Percentiles rank a stretch among this genome's conserved stretches.
Conservation (phyloP, 2,329 filamentous ascomycete species). For the Fusarium algeriense region DNA sequence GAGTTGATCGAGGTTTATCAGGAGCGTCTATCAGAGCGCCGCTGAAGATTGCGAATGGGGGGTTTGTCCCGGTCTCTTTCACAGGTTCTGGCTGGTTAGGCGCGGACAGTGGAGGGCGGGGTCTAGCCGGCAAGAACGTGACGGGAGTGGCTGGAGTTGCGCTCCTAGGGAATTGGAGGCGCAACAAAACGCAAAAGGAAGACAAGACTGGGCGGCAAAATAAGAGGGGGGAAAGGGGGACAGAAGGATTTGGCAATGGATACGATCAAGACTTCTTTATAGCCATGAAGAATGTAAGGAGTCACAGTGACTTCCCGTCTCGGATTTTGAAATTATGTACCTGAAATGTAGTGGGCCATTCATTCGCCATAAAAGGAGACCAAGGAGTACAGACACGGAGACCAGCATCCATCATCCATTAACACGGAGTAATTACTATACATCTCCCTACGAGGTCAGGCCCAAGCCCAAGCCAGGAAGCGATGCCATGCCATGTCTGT, state of each 20-base stretch:
- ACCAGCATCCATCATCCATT: conserved; percentile 18
- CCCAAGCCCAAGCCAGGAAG: conserved; percentile 33
- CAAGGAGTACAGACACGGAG: conserved; percentile 10
- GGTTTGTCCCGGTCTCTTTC: conserved; percentile 36
- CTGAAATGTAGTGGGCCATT: conserved; percentile 36
- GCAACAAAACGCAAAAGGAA: conserved; percentile 18
- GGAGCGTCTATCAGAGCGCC: conserved; percentile 32
- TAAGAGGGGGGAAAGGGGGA: conserved; percentile 15
- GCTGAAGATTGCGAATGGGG: conserved; percentile 35
- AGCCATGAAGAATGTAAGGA: conserved; percentile 12
- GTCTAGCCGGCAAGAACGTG: conserved; percentile 47
- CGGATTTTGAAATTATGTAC: conserved; percentile 39
- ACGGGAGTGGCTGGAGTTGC: conserved; percentile 47
- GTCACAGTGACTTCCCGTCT: conserved; percentile 3
- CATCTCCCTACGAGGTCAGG: conserved; percentile 17
- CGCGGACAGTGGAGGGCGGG: conserved; percentile 46
- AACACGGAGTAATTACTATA: conserved; percentile 40
- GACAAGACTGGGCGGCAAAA: conserved; percentile 32
- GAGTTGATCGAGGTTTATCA: conserved; percentile 25
- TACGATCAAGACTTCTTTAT: conserved; percentile 18
- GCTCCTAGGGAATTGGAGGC: conserved; percentile 34
- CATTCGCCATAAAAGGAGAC: conserved; percentile 27
- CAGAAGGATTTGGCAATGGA: conserved; percentile 6
- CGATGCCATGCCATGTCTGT: conserved; percentile 30
- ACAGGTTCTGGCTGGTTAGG: conserved; percentile 47